Base-by-base conservation (phyloP, 306 rosid species). In the Prunus campanulata region DNA sequence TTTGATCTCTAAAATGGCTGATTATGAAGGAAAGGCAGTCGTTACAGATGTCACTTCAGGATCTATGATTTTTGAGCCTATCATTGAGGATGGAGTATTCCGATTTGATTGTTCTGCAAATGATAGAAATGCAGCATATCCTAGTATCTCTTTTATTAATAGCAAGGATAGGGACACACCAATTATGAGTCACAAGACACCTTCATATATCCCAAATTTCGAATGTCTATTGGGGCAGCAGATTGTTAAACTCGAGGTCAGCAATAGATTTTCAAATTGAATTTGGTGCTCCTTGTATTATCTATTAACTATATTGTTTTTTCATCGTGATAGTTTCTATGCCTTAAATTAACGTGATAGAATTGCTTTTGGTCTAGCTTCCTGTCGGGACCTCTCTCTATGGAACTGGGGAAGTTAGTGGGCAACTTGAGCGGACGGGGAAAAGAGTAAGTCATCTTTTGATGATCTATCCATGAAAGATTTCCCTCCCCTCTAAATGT, bases 381-480 rank as follows among this genome's bases (percentile, higher is more conserved):
- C 96, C 97, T 59, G 74, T 72, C 39, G 97, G 96, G 77, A 87
- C 98, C 77, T 88, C 96, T 57, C 80, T 90, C 44, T 93, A 93
- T 79, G 98, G 98, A 74, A 90, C 93, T 56, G 98, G 98, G 78
- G 97, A 93, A 84, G 97, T 84, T 76, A 86, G 97, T 56, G 98
- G 98, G 22, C 91, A 86, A 71, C 94, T 93, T 57, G 98, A 93
- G 84, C 87, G 98, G 71, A 88, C 97, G 0, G 98, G 98, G 27
- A 88, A 85, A 85, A 86, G 93, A 81, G 98, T 93, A 70, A 72
- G 93, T 76, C 74, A 69, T 13, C 42, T 71, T 72, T 59, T 4
- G 29, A 14, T 66, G 55, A 74, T 62, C 63, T 15, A 50, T 47
- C 61, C 50, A 46, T 57, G 15, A n/a, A 70, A 65, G 12, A 30